phyloP scores from a whole-genome alignment of 768 basidiomycete species.

The Rhizopogon vinicolor region DNA sequence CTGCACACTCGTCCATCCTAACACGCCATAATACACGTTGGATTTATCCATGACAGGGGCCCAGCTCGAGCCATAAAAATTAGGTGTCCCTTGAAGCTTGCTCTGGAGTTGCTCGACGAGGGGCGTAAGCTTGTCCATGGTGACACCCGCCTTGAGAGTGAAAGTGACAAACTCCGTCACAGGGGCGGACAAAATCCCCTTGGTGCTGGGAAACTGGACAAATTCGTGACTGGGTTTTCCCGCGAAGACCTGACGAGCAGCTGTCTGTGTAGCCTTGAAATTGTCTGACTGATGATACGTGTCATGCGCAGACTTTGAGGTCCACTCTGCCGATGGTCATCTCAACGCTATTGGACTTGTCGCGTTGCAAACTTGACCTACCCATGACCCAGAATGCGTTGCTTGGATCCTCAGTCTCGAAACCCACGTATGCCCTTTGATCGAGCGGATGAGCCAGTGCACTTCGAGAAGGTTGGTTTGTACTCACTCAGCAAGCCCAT shows the following conservation, averaged over 20 bases:
- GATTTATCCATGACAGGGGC: slow-evolving; percentile 14
- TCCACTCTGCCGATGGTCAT: slow-evolving; percentile 17
- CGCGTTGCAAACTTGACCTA: slow-evolving; percentile 8
- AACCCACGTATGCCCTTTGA: slow-evolving; percentile 24
- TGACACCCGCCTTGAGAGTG: slow-evolving; percentile 19
- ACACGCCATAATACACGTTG: slow-evolving; percentile 21
- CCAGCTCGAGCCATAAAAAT: slow-evolving; percentile 27
- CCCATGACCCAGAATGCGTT: slow-evolving; percentile 22
- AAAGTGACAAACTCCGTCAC: slow-evolving; percentile 31
- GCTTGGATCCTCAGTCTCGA: slow-evolving; percentile 21
- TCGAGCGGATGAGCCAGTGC: not conserved
- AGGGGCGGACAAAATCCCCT: slow-evolving; percentile 17
- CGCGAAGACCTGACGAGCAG: slow-evolving; percentile 11
- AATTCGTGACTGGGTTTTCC: slow-evolving; percentile 12
- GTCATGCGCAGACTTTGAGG: slow-evolving; percentile 14
- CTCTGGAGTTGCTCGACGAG: slow-evolving; percentile 19
- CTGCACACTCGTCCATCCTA: slow-evolving; percentile 34
- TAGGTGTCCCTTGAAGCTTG: slow-evolving; percentile 13
- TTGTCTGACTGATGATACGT: slow-evolving; percentile 7
- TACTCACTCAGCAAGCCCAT: slow-evolving; percentile 18
- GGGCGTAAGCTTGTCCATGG: slow-evolving; percentile 13
- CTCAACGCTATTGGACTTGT: not conserved
- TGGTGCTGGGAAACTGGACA: slow-evolving; percentile 18
- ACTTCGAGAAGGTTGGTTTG: not conserved
- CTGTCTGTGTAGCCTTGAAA: slow-evolving; percentile 2